Base-by-base conservation (phyloP, 148 eudicot genomes). In the Cornus controversa region DNA sequence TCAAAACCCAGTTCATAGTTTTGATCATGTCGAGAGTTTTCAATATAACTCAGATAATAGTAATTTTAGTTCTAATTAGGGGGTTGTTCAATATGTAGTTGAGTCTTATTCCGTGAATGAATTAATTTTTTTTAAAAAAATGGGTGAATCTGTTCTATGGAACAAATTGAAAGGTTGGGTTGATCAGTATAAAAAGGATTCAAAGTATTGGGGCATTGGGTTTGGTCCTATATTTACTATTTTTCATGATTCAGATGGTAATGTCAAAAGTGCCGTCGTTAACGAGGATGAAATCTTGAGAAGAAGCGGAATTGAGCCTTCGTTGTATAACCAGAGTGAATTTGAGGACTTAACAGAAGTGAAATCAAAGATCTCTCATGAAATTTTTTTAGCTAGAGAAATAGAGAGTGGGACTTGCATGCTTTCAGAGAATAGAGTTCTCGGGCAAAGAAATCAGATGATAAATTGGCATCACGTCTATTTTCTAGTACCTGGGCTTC, bases 121-220 rank as follows among this genome's bases (percentile, higher is more conserved):
- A 71, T 36, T 53, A 34, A 79, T 47, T 40, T 4, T 6, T n/a
- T n/a, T n/a, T n/a, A n/a, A 40, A 40, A 40, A 40, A 4, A 3
- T 71, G 82, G 85, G 79, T 23, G 91, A 85, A 8, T 90, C 90
- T 50, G 83, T 73, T 58, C 68, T 89, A 82, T 83, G 80, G 89
- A 75, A 85, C 82, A 87, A 88, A 72, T 87, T 94, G 66, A 91
- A 87, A 85, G 75, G 80, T 66, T 92, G 98, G 98, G 84, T 80
- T 78, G 92, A 92, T 78, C 91, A 87, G 84, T 90, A 88, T 82
- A 88, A 92, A 89, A 80, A 83, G 27, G 94, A 92, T 80, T 69
- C 75, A 8, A 92, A 89, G 76, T 89, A 85, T 89, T 94, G 98
- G 96, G 98, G 98, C 23, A 80, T 87, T 82, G 98, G 98, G 76